Evolutionary conservation across 495 filamentous ascomycete genomes (phyloP).

Genomic region (Rhypophila decipiens): DNA sequence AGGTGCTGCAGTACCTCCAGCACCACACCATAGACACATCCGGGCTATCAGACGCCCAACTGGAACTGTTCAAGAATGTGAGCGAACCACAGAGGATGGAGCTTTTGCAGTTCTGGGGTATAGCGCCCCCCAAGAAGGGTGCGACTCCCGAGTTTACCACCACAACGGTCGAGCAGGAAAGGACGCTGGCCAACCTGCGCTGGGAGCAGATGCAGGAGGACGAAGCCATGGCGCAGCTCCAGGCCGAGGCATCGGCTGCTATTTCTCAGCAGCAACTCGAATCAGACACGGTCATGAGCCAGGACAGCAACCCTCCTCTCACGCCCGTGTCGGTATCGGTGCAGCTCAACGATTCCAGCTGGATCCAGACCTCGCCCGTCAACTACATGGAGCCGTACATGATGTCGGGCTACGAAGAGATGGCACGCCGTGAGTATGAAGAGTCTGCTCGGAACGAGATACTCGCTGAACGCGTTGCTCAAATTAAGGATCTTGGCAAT

Average conservation of each 20-base stretch:
- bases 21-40: conserved; percentile 49
- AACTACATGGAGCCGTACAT: conserved; percentile 60
- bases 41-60: conserved; percentile 49
- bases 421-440: conserved; percentile 46
- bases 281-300: conserved; percentile 30
- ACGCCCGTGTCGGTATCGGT: no score
- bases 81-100: conserved; percentile 51
- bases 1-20: no score
- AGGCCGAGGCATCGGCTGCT: conserved; percentile 4
- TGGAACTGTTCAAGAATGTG: conserved; percentile 56
- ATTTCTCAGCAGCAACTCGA: conserved; percentile 15
- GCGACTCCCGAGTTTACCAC: conserved; percentile 37
- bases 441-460: conserved; percentile 28
- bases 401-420: conserved; percentile 56
- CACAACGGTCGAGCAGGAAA: conserved; percentile 47
- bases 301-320: conserved; percentile 46
- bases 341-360: conserved; percentile 46
- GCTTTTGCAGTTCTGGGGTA: conserved; percentile 62
- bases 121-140: conserved; percentile 43
- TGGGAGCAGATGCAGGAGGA: conserved; percentile 42
- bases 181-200: conserved; percentile 41
- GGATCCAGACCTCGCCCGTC: conserved; percentile 25
- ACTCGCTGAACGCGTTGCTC: no score
- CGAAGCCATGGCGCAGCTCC: conserved; percentile 23
- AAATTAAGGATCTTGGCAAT: conserved; percentile 31